Conservation (phyloP, 495 filamentous ascomycete species). For the Tetracladium marchalianum region DNA sequence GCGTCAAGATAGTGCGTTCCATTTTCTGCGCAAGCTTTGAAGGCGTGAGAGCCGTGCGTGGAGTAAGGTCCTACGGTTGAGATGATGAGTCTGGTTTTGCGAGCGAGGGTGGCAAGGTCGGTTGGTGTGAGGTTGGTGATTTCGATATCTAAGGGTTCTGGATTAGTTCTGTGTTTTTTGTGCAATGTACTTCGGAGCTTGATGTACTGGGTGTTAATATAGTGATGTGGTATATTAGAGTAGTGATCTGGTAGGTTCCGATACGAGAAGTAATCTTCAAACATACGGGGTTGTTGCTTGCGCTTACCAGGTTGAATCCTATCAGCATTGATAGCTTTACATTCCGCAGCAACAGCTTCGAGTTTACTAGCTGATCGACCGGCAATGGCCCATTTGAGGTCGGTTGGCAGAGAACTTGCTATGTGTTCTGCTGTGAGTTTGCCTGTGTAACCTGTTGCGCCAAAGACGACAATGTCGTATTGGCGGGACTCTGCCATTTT, state of each 20-base stretch:
- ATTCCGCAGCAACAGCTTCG: slow-evolving; percentile 51
- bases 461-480: slow-evolving; percentile 79
- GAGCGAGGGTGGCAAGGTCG: slow-evolving; percentile 55
- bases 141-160: slow-evolving; percentile 44
- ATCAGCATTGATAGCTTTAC: slow-evolving; percentile 58
- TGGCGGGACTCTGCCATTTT: slow-evolving; percentile 32
- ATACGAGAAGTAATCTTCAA: background rate
- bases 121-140: slow-evolving; percentile 50
- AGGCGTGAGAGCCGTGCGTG: slow-evolving; percentile 65
- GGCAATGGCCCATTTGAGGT: slow-evolving; percentile 83
- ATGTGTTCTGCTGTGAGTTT: slow-evolving; percentile 70
- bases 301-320: slow-evolving; percentile 53
- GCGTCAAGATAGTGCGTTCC: slow-evolving; percentile 90
- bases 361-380: slow-evolving; percentile 72
- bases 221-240: background rate
- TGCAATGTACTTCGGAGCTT: background rate
- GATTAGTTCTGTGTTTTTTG: background rate
- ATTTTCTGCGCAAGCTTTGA: slow-evolving; percentile 78
- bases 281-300: background rate
- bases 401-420: slow-evolving; percentile 58
- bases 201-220: background rate
- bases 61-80: slow-evolving; percentile 81
- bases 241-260: background rate
- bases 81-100: slow-evolving; percentile 69
- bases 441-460: slow-evolving; percentile 84